Conservation (phyloP, 495 filamentous ascomycete species). For the Evernia prunastri region DNA sequence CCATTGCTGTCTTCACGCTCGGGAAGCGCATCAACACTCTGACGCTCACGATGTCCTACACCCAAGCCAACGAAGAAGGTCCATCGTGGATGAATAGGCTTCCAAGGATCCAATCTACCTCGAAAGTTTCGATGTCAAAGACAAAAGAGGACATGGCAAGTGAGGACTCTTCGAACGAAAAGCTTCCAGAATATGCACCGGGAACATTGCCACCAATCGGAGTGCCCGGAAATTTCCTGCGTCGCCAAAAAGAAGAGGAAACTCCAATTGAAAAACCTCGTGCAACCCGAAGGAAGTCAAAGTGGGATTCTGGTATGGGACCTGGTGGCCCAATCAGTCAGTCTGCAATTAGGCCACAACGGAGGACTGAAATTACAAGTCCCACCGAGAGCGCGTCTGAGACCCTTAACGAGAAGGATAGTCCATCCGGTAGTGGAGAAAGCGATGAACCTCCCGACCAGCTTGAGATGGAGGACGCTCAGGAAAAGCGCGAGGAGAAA, state of each 20-base stretch:
- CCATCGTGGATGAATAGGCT: slow-evolving; percentile 92
- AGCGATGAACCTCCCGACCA: slow-evolving; percentile 22
- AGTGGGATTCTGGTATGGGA: slow-evolving; percentile 64
- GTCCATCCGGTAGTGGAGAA: slow-evolving; percentile 22
- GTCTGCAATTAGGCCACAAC: slow-evolving; percentile 78
- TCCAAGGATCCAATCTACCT: slow-evolving; percentile 76
- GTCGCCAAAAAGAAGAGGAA: slow-evolving; percentile 74
- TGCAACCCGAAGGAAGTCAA: slow-evolving; percentile 56
- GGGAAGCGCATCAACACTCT: slow-evolving; percentile 98
- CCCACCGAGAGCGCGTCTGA: slow-evolving; percentile 36
- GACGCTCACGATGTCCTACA: slow-evolving; percentile 92
- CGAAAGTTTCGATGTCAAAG: slow-evolving; percentile 75
- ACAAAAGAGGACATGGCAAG: slow-evolving; percentile 54
- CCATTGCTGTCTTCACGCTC: slow-evolving; percentile 94
- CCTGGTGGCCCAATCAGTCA: slow-evolving; percentile 85
- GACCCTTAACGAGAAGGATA: slow-evolving; percentile 32
- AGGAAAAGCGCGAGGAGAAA: slow-evolving; percentile 32
- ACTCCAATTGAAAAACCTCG: slow-evolving; percentile 52
- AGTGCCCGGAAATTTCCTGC: slow-evolving; percentile 72
- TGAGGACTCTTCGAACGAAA: slow-evolving; percentile 51
- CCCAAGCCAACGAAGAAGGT: slow-evolving; percentile 78
- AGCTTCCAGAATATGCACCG: slow-evolving; percentile 61
- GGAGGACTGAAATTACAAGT: slow-evolving; percentile 35
- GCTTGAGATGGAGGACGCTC: slow-evolving; percentile 23
- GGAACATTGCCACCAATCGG: slow-evolving; percentile 74